Conservation (phyloP, 768 basidiomycete genomes). For the Neoboletus subvelutipes region DNA sequence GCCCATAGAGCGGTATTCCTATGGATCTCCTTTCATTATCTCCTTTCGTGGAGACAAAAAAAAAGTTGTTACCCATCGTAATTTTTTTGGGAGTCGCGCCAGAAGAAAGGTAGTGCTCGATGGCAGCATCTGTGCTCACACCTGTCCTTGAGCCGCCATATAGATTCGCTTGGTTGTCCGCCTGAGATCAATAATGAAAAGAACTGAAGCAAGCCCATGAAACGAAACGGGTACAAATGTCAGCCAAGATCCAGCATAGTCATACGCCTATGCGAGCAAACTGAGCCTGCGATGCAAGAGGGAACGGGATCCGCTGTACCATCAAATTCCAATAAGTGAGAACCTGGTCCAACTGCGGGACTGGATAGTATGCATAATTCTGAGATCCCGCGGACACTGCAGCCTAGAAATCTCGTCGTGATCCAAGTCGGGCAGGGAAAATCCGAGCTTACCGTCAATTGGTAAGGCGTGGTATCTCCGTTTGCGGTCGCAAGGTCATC, state of each 20-base stretch:
- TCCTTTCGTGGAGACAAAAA: neutral
- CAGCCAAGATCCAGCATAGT: conserved; percentile 79
- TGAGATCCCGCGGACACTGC: conserved; percentile 63
- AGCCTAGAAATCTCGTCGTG: conserved; percentile 31
- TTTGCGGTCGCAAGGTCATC: conserved; percentile 55
- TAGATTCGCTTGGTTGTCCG: conserved; percentile 63
- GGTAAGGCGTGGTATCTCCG: conserved; percentile 59
- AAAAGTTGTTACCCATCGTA: conserved; percentile 48
- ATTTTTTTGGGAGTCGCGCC: conserved; percentile 70
- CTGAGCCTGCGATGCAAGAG: neutral
- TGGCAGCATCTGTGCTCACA: conserved; percentile 65
- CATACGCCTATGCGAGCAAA: conserved; percentile 51
- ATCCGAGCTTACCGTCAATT: conserved; percentile 42
- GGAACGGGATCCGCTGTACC: conserved; percentile 37
- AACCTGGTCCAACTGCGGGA: conserved; percentile 63
- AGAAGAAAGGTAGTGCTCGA: conserved; percentile 55
- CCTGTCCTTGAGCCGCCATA: conserved; percentile 63
- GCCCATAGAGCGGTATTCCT: conserved; percentile 80
- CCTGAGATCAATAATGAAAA: conserved; percentile 20
- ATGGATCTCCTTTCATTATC: neutral
- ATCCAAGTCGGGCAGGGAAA: neutral
- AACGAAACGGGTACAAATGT: conserved; percentile 45
- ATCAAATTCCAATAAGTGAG: conserved; percentile 82
- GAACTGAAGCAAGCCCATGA: neutral
- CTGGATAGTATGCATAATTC: conserved; percentile 56